Evolutionary conservation across 2,329 filamentous ascomycete species (phyloP), one percentile per base, ranked within the genome.

Genomic region (Balansia obtecta): DNA sequence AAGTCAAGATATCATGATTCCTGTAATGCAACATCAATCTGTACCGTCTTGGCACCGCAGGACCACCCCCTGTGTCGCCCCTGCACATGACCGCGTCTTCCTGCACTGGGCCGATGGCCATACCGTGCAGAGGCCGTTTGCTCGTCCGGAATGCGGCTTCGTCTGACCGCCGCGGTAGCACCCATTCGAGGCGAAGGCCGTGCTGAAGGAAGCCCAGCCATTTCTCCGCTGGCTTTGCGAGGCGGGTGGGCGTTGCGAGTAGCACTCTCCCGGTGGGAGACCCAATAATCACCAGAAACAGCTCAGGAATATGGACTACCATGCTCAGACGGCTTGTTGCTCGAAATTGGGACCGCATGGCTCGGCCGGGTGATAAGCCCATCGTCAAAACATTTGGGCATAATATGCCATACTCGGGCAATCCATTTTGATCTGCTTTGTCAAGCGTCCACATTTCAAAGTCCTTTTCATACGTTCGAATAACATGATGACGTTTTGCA

Each of bases 11-110:
- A 2, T 77, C 76, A 58, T 86, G 80, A 63, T 88, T 80, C 52
- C 75, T 74, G 61, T 84, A 90, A 62, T 86, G 81, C 64, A 90
- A 66, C 62, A 91, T 76, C 51, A 91, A 56, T 52, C 84, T 70
- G 73, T 83, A 89, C 51, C 77, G 71, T 55, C 71, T 70, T 52
- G 69, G 63, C 33, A 60, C 54, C 8, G 58, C 53, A 49, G 58
- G 54, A 40, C 54, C 47, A 49, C 50, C 45, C 32, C 56, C 54
- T n/a, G 51, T 53, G 34, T 58, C 48, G 27, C 56, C 58, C 51
- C 56, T 58, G 20, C 46, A 43, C 49, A 33, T n/a, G 27, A 47
- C 52, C 40, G 44, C 63, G 1, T 70, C 61, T 47, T 68, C 73
- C 48, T 80, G 83, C 7, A 86, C 66, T 0, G 82, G 85, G 2